phyloP scores from a whole-genome alignment of 1,284 basidiomycete genomes.

The Wolfiporia cocos region DNA sequence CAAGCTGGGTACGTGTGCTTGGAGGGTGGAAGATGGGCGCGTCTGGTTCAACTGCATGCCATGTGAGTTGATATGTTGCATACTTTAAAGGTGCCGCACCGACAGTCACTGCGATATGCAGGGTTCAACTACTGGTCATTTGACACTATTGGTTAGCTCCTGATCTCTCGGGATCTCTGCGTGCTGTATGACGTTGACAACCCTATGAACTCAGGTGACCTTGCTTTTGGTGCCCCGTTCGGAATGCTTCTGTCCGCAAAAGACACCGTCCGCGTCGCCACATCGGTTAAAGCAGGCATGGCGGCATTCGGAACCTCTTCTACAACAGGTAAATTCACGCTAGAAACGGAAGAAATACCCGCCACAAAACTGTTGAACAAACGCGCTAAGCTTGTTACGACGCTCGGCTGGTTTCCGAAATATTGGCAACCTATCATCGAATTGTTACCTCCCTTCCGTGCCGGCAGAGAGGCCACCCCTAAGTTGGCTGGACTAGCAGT shows the following conservation, averaged over 20 bases:
- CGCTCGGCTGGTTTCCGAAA: conserved; percentile 17
- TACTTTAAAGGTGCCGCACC: neutral
- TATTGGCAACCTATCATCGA: conserved; percentile 20
- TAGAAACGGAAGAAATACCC: conserved; percentile 10
- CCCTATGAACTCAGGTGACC: conserved; percentile 25
- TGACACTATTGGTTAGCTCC: conserved; percentile 9
- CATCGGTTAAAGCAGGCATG: conserved; percentile 2
- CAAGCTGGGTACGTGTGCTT: neutral
- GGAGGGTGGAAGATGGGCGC: conserved; percentile 5
- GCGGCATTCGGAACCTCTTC: neutral
- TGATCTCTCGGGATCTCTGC: too few relatives aligned
- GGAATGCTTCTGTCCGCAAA: conserved; percentile 17
- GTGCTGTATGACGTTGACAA: neutral
- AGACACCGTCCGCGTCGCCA: conserved; percentile 2
- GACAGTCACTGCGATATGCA: neutral
- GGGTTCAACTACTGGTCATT: conserved; percentile 39
- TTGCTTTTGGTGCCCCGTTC: conserved; percentile 30
- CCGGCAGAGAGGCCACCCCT: conserved; percentile 16
- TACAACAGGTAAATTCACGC: neutral
- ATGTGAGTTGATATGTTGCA: conserved; percentile 10
- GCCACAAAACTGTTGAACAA: conserved; percentile 13
- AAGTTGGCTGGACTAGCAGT: conserved; percentile 16
- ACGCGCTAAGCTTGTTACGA: conserved; percentile 8
- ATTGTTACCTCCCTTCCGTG: conserved; percentile 17
- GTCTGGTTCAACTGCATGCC: conserved; percentile 18